phyloP scores from a whole-genome alignment of 495 filamentous ascomycete genomes.

The Pseudomonodictys pantanalensis region DNA sequence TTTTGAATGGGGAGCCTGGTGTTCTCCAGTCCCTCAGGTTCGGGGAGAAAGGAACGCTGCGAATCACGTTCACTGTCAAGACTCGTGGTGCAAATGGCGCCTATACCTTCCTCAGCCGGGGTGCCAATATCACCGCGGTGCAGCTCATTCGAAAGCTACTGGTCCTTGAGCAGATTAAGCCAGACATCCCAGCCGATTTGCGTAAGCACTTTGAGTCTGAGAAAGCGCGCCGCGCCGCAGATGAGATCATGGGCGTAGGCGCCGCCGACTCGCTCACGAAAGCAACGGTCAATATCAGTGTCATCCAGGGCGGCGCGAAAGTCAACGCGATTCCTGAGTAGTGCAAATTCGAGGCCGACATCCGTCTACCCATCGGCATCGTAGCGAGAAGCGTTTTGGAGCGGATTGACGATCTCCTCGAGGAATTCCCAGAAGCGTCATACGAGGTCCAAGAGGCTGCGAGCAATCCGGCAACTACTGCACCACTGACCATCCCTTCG shows the following conservation, averaged over 20 bases:
- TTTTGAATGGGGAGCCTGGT: constrained; percentile 30
- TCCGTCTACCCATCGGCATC: constrained; percentile 24
- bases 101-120: constrained; percentile 10
- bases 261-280: constrained; percentile 22
- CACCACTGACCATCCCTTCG: constrained; percentile 5
- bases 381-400: constrained; percentile 3
- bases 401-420: constrained; percentile 9
- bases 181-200: background rate
- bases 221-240: constrained; percentile 15
- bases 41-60: constrained; percentile 27
- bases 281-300: constrained; percentile 28
- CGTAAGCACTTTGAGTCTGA: constrained; percentile 7
- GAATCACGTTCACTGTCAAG: constrained; percentile 23
- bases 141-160: constrained; percentile 7
- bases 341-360: constrained; percentile 28
- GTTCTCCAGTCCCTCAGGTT: constrained; percentile 25
- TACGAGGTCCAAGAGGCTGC: constrained; percentile 24
- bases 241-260: constrained; percentile 28
- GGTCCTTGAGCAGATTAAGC: constrained; percentile 7
- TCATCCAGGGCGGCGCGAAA: constrained; percentile 23
- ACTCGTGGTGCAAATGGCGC: constrained; percentile 22
- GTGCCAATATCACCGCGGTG: constrained; percentile 11
- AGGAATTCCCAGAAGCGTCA: constrained; percentile 17
- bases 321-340: constrained; percentile 25
- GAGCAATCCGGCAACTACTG: constrained; percentile 24